Evolutionary conservation across 2,329 filamentous ascomycete genomes (phyloP), one percentile per base, ranked within the genome.

Genomic region (Fusarium veterinarium): DNA sequence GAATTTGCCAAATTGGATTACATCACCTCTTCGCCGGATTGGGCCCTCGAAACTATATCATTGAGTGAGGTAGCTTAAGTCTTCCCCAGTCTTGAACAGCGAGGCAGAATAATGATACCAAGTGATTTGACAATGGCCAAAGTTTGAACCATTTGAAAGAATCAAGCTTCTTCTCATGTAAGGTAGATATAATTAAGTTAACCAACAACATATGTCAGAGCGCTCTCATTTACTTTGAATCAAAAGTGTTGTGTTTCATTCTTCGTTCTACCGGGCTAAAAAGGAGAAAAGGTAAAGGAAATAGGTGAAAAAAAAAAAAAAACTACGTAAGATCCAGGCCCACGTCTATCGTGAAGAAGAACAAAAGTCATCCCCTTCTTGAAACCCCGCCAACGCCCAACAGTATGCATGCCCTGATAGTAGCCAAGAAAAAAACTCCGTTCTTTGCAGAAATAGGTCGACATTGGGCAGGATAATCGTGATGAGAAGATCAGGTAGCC

Each of bases 371-470:
- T 68, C 49, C 63, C 61, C 49, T 67, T 64, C 64, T 76, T 53
- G 52, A 63, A 75, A 76, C 73, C 73, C 75, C 75, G 42, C 69
- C 68, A 77, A 77, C 75, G 75, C 75, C 75, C 68, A 64, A 74
- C 74, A 68, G 67, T 75, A 77, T 77, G 71, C 75, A 77, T 72
- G 46, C 65, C 74, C 70, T 59, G 46, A 73, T 68, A 74, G 64
- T 64, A 41, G 37, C 71, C 64, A 58, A 73, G 62, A 71, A 73
- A n/a, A 63, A 73, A 76, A 70, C 65, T 51, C 70, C 65, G 44
- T 70, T 62, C 38, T 45, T 40, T 73, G 61, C 55, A 62, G 57
- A 61, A 48, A 55, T 40, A 58, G 58, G 35, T 60, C 60, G 60
- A 60, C 62, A 46, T 44, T 16, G 51, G 44, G 42, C 38, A n/a